Evolutionary conservation across 805 yeast species (phyloP).

Genomic region (Wickerhamomyces ciferrii): DNA sequence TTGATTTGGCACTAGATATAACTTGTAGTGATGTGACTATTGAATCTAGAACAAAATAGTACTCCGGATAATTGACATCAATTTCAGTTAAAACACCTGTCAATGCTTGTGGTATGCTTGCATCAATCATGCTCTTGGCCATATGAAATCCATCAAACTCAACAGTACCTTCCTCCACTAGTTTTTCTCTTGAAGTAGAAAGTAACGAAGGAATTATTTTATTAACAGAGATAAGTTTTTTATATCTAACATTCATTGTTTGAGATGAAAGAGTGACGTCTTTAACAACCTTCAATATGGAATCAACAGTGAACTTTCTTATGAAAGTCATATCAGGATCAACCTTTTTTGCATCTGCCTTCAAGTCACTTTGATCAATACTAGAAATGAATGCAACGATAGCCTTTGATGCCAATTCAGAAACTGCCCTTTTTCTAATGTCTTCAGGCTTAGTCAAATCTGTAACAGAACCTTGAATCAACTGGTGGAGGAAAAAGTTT

Average conservation of each 20-base stretch:
- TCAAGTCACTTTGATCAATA: slow-evolving; percentile 25
- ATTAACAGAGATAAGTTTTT: slow-evolving; percentile 41
- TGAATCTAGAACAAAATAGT: slow-evolving; percentile 52
- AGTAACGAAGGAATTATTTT: slow-evolving; percentile 18
- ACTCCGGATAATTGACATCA: slow-evolving; percentile 70
- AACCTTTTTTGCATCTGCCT: slow-evolving; percentile 41
- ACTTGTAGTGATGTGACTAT: slow-evolving; percentile 55
- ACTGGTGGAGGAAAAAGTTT: slow-evolving; percentile 71
- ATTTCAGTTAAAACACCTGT: slow-evolving; percentile 56
- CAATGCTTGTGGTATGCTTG: slow-evolving; percentile 52
- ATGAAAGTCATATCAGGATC: slow-evolving; percentile 71
- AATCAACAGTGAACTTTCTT: slow-evolving; percentile 68
- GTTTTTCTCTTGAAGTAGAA: slow-evolving; percentile 13
- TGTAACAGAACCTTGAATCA: slow-evolving; percentile 46
- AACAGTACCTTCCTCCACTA: slow-evolving; percentile 27
- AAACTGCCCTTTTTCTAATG: slow-evolving; percentile 50
- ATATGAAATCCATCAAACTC: slow-evolving; percentile 60
- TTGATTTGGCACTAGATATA: slow-evolving; percentile 50
- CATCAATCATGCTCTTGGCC: slow-evolving; percentile 63
- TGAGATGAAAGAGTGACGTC: slow-evolving; percentile 37
- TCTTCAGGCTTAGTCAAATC: slow-evolving; percentile 30
- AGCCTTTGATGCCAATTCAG: slow-evolving; percentile 57
- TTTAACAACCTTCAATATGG: slow-evolving; percentile 54
- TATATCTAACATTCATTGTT: slow-evolving; percentile 40
- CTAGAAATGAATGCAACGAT: slow-evolving; percentile 62